A percentile compares a stretch with the other conserved stretches of the same genome.
Conservation (phyloP, 116 monocot genomes). For the Trichopus zeylanicus region DNA sequence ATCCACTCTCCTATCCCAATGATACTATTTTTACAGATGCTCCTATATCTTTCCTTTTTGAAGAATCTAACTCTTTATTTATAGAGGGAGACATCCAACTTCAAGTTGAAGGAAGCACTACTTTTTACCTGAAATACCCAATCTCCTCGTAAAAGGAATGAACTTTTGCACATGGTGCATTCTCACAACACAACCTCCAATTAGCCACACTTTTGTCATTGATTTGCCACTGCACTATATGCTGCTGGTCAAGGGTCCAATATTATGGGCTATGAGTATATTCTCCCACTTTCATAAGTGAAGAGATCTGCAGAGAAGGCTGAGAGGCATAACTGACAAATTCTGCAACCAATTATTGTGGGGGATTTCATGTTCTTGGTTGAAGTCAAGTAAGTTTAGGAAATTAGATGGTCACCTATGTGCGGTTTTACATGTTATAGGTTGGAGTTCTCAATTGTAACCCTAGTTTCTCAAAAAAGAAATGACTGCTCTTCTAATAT, state of each 20-base stretch:
- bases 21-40: no score
- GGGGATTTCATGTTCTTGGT: no score
- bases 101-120: background rate
- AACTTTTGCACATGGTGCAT: background rate
- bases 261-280: background rate
- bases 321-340: no score
- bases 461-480: no score
- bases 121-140: background rate
- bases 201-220: background rate
- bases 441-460: no score
- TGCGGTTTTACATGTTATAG: no score
- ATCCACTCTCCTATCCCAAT: no score
- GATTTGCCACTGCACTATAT: background rate
- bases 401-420: no score
- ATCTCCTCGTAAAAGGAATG: no score
- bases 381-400: no score
- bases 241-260: background rate
- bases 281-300: background rate
- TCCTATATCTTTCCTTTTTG: background rate
- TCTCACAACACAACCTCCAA: background rate
- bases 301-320: background rate
- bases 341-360: no score
- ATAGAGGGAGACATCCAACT: background rate
- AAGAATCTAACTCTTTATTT: background rate
- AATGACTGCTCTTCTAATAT: no score